Evolutionary conservation across 2,329 filamentous ascomycete genomes (phyloP), one percentile per base, ranked within the genome.

Genomic region (Domatiomyces catenatus): DNA sequence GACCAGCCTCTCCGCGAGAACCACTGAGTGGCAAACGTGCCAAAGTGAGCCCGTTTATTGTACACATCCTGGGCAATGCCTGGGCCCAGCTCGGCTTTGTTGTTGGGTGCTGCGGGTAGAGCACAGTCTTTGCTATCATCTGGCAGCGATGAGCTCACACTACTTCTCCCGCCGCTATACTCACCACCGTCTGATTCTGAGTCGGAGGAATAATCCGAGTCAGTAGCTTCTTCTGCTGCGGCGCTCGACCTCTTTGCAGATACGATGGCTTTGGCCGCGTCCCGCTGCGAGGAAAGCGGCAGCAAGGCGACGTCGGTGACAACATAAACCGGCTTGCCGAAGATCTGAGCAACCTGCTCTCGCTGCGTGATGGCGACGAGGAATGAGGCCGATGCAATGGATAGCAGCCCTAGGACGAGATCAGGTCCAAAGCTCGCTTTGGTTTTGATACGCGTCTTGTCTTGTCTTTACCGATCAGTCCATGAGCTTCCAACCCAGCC

Each of bases 271-370:
- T 76, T 75, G 10, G 26, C 8, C 54, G 79, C 74, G 44, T 93
- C 86, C 42, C 67, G 64, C 60, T 83, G 82, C 5, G 84, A 90
- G 1, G 81, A 78, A 49, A 92, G 80, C 0, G 92, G 92, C 5
- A 94, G 94, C n/a, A 96, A 71, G 5, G 87, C 83, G 28, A 96
- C 85, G 59, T 93, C 86, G 44, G 84, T 92, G 53, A 95, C 79
- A 42, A 87, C 81, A 66, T 93, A 98, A 50, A 96, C 73, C 0
- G 89, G 83, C 50, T 78, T 81, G 5, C 86, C 87, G 56, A 82
- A 80, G 47, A 96, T 80, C 56, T 89, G 83, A 2, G 92, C 92
- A 47, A 96, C 88, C 65, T 94, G 86, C 61, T 93, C 79, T 46
- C 90, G 84, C 52, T 81, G 79, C 19, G 83, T 88, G 60, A 98